phyloP scores from a whole-genome alignment of 306 rosid genomes.

The Trichosanthes truncata region DNA sequence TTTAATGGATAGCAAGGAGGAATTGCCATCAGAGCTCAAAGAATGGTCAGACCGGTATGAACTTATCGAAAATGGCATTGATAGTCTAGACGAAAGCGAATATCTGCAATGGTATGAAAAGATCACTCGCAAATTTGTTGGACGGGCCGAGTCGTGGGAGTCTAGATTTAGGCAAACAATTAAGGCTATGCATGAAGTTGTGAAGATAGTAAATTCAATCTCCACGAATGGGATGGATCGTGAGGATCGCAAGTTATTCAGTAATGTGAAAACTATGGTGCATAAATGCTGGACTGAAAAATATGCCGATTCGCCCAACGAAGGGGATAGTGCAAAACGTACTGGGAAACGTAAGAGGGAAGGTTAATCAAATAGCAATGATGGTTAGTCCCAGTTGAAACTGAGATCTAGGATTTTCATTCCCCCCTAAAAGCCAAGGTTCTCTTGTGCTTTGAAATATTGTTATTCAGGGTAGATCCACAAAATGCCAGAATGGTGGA shows the following conservation, averaged over 20 bases:
- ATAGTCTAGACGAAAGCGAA: conserved; percentile 26
- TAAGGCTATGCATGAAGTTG: conserved; percentile 45
- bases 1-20: conserved; percentile 47
- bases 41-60: conserved; percentile 53
- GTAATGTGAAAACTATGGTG: conserved; percentile 46
- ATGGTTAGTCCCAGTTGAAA: background rate
- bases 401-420: background rate
- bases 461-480: background rate
- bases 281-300: conserved; percentile 49
- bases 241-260: conserved; percentile 41
- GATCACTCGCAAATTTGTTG: conserved; percentile 53
- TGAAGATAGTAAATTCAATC: conserved; percentile 42
- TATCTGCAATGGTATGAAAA: conserved; percentile 59
- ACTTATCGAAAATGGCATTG: conserved; percentile 28
- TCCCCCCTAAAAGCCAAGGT: background rate
- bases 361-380: conserved; percentile 11
- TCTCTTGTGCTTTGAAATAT: background rate
- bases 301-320: conserved; percentile 39
- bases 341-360: conserved; percentile 48
- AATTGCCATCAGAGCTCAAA: conserved; percentile 26
- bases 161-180: conserved; percentile 63
- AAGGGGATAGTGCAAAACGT: conserved; percentile 40
- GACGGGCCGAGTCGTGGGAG: conserved; percentile 60
- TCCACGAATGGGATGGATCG: conserved; percentile 55
- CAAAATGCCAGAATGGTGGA: background rate